Percentiles rank a stretch among this genome's conserved stretches.
phyloP scores from a whole-genome alignment of 139 green algal genomes.

The Coelastrella sp. region DNA sequence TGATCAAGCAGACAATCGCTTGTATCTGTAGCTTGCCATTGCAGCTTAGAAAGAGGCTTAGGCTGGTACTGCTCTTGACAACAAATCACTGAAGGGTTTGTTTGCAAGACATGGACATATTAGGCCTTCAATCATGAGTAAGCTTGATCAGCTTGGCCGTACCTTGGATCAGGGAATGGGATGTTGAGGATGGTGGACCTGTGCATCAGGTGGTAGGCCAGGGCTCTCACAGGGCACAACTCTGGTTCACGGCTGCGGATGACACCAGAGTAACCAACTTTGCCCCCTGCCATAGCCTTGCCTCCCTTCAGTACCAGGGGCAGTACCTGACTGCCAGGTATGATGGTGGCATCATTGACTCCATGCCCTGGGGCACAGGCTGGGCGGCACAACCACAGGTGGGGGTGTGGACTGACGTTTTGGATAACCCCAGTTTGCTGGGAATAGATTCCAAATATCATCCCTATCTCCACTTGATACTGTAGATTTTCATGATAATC shows the following conservation, averaged over 20 bases:
- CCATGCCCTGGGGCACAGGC: slow-evolving; percentile 63
- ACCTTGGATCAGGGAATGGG: slow-evolving; percentile 14
- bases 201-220: slow-evolving; percentile 17
- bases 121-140: no score
- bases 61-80: no score
- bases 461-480: no score
- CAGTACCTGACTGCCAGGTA: slow-evolving; percentile 64
- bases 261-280: slow-evolving; percentile 1
- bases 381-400: slow-evolving; percentile 13
- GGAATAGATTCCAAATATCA: background rate
- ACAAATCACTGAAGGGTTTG: no score
- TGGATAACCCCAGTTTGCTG: background rate
- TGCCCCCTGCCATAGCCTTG: background rate
- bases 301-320: slow-evolving; percentile 11
- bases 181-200: background rate
- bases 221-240: background rate
- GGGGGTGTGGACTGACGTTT: no score
- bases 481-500: no score
- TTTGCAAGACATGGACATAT: no score
- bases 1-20: no score
- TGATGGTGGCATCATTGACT: slow-evolving; percentile 73
- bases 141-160: no score
- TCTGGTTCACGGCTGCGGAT: slow-evolving; percentile 1
- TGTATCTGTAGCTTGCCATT: no score
- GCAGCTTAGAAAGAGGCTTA: no score